Percentiles rank a stretch among this genome's conserved stretches.
Conservation (phyloP, 2,329 filamentous ascomycete species). For the Aspergillus puulaauensis region DNA sequence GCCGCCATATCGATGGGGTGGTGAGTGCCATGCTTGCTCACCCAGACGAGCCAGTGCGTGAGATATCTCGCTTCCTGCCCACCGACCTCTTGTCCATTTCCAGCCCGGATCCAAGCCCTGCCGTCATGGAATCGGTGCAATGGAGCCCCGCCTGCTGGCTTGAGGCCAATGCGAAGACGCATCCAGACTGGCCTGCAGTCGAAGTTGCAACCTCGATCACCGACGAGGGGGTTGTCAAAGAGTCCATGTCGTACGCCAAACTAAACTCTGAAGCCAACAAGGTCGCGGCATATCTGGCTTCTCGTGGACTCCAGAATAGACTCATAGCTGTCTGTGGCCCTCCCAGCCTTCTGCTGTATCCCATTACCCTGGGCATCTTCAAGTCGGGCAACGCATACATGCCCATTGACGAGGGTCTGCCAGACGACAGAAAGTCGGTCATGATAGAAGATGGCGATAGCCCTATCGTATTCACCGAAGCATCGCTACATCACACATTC, state of each 20-base stretch:
- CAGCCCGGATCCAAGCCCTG: slow-evolving; percentile 22
- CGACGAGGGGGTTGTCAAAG: slow-evolving; percentile 19
- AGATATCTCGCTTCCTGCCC: slow-evolving; percentile 12
- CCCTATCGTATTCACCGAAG: slow-evolving; percentile 30
- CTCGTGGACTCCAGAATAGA: slow-evolving; percentile 20
- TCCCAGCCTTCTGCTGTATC: slow-evolving; percentile 23
- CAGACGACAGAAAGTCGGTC: slow-evolving; percentile 29
- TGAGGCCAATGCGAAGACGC: slow-evolving; percentile 24
- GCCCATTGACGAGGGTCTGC: slow-evolving; percentile 34
- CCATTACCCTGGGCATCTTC: slow-evolving; percentile 33
- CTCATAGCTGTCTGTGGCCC: slow-evolving; percentile 28
- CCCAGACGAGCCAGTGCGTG: slow-evolving; percentile 24
- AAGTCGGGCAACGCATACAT: slow-evolving; percentile 35
- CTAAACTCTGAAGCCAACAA: slow-evolving; percentile 24
- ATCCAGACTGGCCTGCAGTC: slow-evolving; percentile 33
- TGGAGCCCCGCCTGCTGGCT: slow-evolving; percentile 22
- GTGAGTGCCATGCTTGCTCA: slow-evolving; percentile 27
- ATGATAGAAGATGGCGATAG: slow-evolving; percentile 28
- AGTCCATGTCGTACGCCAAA: slow-evolving; percentile 24
- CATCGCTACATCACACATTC: slow-evolving; percentile 17
- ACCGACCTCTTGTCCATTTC: slow-evolving; percentile 20
- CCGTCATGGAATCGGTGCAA: no score
- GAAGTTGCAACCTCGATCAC: slow-evolving; percentile 26
- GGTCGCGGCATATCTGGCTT: slow-evolving; percentile 26
- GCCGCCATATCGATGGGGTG: slow-evolving; percentile 29